A percentile compares a stretch with the other conserved stretches of the same genome.
Evolutionary conservation across 441 rosid species (phyloP).

Genomic region (Populus hybrid): DNA sequence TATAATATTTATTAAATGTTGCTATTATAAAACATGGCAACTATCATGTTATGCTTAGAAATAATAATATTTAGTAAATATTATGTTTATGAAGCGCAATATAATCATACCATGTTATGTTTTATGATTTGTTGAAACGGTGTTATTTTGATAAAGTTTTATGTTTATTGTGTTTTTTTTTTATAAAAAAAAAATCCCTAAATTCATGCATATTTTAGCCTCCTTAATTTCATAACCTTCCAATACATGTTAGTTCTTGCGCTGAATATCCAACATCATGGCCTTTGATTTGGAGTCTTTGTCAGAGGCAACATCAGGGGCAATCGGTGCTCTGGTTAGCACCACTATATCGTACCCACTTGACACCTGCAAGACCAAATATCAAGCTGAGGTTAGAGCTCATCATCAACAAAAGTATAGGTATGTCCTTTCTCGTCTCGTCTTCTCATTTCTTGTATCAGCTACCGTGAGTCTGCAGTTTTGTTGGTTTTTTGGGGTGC

Average conservation of each 20-base stretch:
- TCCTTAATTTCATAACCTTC: too few species aligned
- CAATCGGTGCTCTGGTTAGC: constrained; percentile 84
- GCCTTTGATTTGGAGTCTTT: constrained; percentile 53
- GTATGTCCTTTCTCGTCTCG: constrained; percentile 23
- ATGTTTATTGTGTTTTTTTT: too few species aligned
- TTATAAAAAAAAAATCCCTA: too few species aligned
- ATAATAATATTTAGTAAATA: too few species aligned
- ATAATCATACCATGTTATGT: too few species aligned
- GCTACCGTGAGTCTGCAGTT: neutral
- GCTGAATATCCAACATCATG: constrained; percentile 15
- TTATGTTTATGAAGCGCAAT: rapidly evolving
- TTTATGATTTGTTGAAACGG: too few species aligned
- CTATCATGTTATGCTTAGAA: rapidly evolving
- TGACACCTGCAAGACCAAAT: constrained; percentile 88
- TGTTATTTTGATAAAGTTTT: too few species aligned
- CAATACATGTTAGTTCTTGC: neutral
- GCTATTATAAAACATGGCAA: rapidly evolving
- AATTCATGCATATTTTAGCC: too few species aligned
- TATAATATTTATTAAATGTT: too few species aligned
- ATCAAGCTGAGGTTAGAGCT: constrained; percentile 77
- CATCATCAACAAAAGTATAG: constrained; percentile 67
- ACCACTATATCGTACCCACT: constrained; percentile 83
- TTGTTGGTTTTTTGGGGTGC: neutral
- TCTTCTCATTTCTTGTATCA: neutral
- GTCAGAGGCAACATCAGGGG: constrained; percentile 76